phyloP scores from a whole-genome alignment of 768 basidiomycete species.

The Hygrocybe coccinea region DNA sequence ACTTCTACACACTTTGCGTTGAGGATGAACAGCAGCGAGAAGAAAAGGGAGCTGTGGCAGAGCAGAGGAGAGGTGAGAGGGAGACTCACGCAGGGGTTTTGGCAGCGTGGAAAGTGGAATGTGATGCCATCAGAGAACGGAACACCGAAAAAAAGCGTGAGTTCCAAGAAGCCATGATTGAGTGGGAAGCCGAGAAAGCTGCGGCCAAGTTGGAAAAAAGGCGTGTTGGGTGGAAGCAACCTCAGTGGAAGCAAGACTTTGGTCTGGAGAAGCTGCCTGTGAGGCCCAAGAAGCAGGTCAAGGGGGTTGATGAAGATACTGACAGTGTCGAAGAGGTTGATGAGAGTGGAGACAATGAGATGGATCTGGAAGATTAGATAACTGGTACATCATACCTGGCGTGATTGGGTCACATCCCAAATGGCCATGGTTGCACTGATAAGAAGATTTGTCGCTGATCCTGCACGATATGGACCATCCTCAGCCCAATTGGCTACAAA shows the following conservation, averaged over 20 bases:
- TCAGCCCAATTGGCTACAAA: no score
- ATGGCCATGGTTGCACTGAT: no score
- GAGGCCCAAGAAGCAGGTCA: no score
- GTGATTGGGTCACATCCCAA: no score
- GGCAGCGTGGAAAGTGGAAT: constrained; percentile 3
- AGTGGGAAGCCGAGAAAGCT: not conserved
- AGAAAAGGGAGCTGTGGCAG: constrained; percentile 13
- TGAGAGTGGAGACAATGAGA: no score
- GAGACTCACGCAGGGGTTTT: constrained; percentile 6
- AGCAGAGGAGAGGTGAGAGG: constrained; percentile 10
- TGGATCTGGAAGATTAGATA: no score
- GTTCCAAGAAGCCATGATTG: not conserved
- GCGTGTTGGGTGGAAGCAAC: not conserved
- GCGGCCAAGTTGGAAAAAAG: constrained; percentile 4
- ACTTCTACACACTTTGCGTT: constrained; percentile 14
- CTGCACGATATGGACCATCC: no score
- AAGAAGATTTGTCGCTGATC: no score
- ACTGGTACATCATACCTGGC: no score
- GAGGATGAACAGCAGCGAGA: not conserved
- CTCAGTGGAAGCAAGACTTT: not conserved
- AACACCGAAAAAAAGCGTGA: not conserved
- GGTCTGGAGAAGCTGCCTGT: no score
- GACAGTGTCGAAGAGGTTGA: no score
- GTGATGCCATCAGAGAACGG: not conserved
- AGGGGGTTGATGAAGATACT: no score